Base-by-base conservation (phyloP, 2,329 filamentous ascomycete genomes). In the Ophiocordyceps australis region DNA sequence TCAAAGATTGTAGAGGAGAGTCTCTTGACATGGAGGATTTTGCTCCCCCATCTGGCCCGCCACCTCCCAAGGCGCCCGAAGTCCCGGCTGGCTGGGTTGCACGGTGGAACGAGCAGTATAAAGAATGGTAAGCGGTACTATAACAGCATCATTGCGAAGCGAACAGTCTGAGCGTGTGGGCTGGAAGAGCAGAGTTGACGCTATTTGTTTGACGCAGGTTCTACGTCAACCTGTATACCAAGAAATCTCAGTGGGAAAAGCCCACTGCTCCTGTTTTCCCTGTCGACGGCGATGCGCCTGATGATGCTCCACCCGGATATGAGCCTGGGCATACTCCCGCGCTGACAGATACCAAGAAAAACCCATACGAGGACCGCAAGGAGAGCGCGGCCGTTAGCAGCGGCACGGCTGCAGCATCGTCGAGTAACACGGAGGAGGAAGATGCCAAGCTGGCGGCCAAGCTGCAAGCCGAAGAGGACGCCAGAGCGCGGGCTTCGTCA, bases 221-320 rank as follows among this genome's bases (percentile, higher is more conserved):
- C 65, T 94, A 79, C 55, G 78, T 93, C 32, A 89, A 94, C 55
- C 68, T 78, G 32, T 68, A 74, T 50, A 93, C 83, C 35, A 89
- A 89, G 42, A 65, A 77, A 45, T 92, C 85, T 5, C 78, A 86
- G 62, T 94, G 85, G 85, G 78, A 92, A 5, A 75, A 70, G 38
- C 83, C 83, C 12, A 80, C 72, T 20, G 62, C 62, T 27, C 74
- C 78, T 22, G 70, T 71, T 27, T 65, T 67, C 35, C 59, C 65
- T 11, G 50, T 61, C 7, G 49, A 45, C 16, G 47, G 44, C 16
- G 38, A 43, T 23, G 45, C 46, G 6, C 56, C 74, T 9, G 49
- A 59, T 5, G 77, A 70, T 20, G 62, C 74, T 4, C 79, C 79
- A 9, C 76, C 78, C 1, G 62, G 64, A 34, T 83, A 85, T 50